phyloP scores from a whole-genome alignment of 2,329 filamentous ascomycete species.

The Colletotrichum spaethianum region DNA sequence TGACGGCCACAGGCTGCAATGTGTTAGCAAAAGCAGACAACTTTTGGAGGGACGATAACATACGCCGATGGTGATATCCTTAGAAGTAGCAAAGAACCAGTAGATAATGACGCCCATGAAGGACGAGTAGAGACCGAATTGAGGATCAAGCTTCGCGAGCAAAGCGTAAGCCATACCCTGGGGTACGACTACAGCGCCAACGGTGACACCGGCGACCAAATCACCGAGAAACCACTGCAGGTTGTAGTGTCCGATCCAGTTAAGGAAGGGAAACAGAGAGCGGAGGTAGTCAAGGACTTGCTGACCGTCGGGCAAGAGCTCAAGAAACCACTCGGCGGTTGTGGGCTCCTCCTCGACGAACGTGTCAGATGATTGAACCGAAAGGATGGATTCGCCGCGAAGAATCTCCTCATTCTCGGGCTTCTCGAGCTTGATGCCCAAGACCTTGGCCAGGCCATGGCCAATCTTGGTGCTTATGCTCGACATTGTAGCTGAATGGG shows the following conservation, averaged over 20 bases:
- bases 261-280: constrained; percentile 87
- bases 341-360: constrained; percentile 90
- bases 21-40: constrained; percentile 21
- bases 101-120: constrained; percentile 97
- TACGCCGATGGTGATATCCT: constrained; percentile 97
- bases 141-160: constrained; percentile 82
- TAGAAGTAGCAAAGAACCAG: constrained; percentile 98
- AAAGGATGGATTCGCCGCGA: constrained; percentile 85
- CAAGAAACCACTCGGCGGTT: constrained; percentile 78
- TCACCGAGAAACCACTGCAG: constrained; percentile 90
- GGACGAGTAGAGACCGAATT: constrained; percentile 94
- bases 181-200: constrained; percentile 84
- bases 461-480: constrained; percentile 71
- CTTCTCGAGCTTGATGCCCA: constrained; percentile 86
- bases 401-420: constrained; percentile 78
- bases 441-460: constrained; percentile 80
- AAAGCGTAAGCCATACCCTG: constrained; percentile 97
- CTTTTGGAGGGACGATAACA: constrained; percentile 53
- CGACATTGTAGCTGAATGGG: constrained; percentile 49
- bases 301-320: constrained; percentile 71
- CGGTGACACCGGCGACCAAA: constrained; percentile 80
- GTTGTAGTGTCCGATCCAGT: constrained; percentile 95
- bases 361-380: constrained; percentile 78
- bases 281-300: constrained; percentile 73
- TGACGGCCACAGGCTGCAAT: constrained; percentile 87